Evolutionary conservation across 2,329 filamentous ascomycete genomes (phyloP).

Genomic region (Xylariomycetidae sp.): DNA sequence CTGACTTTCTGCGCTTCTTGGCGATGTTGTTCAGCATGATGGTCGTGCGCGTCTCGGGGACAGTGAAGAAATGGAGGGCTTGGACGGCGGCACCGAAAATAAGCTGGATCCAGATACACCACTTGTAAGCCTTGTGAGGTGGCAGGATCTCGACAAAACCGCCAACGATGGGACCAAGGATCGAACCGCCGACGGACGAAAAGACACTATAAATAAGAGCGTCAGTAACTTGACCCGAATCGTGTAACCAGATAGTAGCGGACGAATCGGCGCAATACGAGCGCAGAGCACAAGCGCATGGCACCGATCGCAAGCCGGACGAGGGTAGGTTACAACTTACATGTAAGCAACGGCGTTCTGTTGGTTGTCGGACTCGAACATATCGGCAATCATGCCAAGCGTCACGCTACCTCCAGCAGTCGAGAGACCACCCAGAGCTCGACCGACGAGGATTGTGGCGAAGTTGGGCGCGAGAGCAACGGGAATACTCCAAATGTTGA

Average conservation of each 20-base stretch:
- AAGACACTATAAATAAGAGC: slow-evolving; percentile 44
- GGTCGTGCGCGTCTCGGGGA: slow-evolving; percentile 72
- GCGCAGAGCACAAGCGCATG: no score
- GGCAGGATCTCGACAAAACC: slow-evolving; percentile 65
- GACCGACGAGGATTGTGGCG: slow-evolving; percentile 61
- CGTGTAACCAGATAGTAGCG: no score
- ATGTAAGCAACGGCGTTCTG: slow-evolving; percentile 72
- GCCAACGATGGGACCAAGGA: slow-evolving; percentile 72
- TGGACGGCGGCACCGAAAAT: slow-evolving; percentile 70
- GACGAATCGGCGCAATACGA: no score
- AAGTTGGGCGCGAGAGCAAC: slow-evolving; percentile 71
- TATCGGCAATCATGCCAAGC: slow-evolving; percentile 67
- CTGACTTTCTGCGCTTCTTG: slow-evolving; percentile 61
- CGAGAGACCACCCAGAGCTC: slow-evolving; percentile 62
- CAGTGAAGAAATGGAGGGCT: slow-evolving; percentile 58
- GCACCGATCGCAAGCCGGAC: no score
- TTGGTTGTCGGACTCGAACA: slow-evolving; percentile 65
- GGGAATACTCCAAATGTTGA: slow-evolving; percentile 72
- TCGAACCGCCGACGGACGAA: slow-evolving; percentile 71
- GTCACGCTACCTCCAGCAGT: slow-evolving; percentile 70
- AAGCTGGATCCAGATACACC: slow-evolving; percentile 72
- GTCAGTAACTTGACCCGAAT: slow-evolving; percentile 3
- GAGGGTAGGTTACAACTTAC: slow-evolving; percentile 12
- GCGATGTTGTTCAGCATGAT: slow-evolving; percentile 76
- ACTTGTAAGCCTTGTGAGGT: slow-evolving; percentile 51